Evolutionary conservation across 1,284 basidiomycete genomes (phyloP), one percentile per base, ranked within the genome.

Genomic region (Volvariella volvacea): DNA sequence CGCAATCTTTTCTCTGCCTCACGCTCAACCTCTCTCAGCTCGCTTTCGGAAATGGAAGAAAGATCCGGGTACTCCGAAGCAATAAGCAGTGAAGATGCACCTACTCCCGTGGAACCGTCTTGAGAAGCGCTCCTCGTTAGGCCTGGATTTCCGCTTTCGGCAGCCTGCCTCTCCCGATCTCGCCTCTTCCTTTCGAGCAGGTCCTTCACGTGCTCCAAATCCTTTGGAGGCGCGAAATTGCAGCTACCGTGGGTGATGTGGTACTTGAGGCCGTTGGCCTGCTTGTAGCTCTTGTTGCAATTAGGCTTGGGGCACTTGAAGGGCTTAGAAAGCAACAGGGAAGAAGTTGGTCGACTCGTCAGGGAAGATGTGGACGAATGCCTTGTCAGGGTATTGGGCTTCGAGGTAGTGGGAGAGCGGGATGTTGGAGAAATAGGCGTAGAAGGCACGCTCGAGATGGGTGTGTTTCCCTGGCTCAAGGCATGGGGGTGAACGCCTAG

Each of bases 231-330:
- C 1, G 88, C 88, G 63, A 91, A 92, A 62, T 91, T 92, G 67
- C 93, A 98, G 53, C 88, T 88, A 2, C 95, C 90, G 60, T 92
- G 90, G 15, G 91, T 86, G 64, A 94, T 86, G 67, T 99, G 95
- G 66, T 98, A 98, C 73, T 99, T 98, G 56, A 99, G 75, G 1
- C 73, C 73, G 48, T 75, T 75, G 49, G 92, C 92, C 68, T 98
- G 95, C 74, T 98, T 98, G 77, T 99, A 99, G 38, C 83, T 84
- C 76, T 99, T 99, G 72, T 93, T 94, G 73, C 95, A 99, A 46
- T 96, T 95, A 0, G 90, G 86, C 55, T 95, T 95, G 12, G 92
- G 92, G 71, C 95, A 99, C 51, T 87, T 80, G 83, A 95, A 99
- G 0, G 95, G 95, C 65, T 97, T 97, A 52, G 76, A 83, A 20